These are phyloP conservation scores for Chytriomyces confervae DNA, from an alignment of 192 early-diverging fungal species.

Conservation along the genomic window DNA sequence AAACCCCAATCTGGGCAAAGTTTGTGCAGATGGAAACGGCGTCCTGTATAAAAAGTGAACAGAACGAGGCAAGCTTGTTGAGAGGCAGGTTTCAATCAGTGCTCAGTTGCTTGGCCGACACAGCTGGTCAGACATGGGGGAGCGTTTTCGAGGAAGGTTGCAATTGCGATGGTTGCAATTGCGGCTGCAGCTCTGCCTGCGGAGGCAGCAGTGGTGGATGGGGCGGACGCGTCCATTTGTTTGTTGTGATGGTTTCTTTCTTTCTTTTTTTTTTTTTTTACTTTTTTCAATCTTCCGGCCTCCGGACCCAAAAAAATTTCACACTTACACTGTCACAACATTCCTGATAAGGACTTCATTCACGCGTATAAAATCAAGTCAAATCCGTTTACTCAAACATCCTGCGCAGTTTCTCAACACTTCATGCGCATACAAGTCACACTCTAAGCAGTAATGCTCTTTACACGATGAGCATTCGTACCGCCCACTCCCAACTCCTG, in stretches of 20 bases:
- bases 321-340: not conserved
- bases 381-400: conserved; percentile 35
- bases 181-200: not conserved
- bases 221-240: not conserved
- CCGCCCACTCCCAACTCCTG: conserved; percentile 39
- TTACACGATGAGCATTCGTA: conserved; percentile 80
- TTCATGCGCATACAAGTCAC: conserved; percentile 93
- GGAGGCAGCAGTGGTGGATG: not conserved
- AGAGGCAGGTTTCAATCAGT: too few relatives aligned
- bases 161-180: too few relatives aligned
- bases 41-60: too few relatives aligned
- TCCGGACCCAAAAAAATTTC: not conserved
- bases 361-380: not conserved
- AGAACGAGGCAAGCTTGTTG: too few relatives aligned
- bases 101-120: too few relatives aligned
- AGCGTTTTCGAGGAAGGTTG: too few relatives aligned
- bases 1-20: too few relatives aligned
- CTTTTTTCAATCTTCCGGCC: not conserved
- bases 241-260: not conserved
- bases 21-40: too few relatives aligned
- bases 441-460: conserved; percentile 85
- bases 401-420: conserved; percentile 84
- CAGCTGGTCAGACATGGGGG: too few relatives aligned
- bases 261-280: not conserved
- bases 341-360: not conserved